Percentiles rank a stretch among this genome's conserved stretches.
These are phyloP conservation scores for Nasturtium officinale DNA, from an alignment of 345 rosid species.

Conservation along the genomic window DNA sequence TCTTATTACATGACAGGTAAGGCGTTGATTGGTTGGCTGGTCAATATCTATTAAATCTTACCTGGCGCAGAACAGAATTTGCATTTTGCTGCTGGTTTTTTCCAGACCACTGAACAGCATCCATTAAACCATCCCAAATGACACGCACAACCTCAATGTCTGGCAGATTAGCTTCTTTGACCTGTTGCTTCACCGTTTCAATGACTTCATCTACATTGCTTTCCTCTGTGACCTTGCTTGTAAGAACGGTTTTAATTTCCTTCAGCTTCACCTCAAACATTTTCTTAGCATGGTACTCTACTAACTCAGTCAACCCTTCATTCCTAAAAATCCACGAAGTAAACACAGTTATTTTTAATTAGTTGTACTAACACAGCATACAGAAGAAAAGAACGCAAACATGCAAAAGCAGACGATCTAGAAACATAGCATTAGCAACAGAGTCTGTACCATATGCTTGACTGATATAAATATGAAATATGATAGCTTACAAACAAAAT, in stretches of 20 bases:
- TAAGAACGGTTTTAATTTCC: constrained; percentile 86
- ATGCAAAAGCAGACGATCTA: not conserved
- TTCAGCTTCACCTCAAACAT: constrained; percentile 82
- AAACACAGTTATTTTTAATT: constrained; percentile 14
- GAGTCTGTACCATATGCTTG: not conserved
- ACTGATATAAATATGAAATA: not conserved
- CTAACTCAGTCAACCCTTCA: constrained; percentile 78
- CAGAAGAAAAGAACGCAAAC: not conserved
- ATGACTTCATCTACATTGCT: constrained; percentile 76
- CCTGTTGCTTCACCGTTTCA: constrained; percentile 77
- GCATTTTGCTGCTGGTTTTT: constrained; percentile 99
- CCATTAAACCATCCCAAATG: constrained; percentile 95
- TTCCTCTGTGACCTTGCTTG: constrained; percentile 77
- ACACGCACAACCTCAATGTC: constrained; percentile 77
- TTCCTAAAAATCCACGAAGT: constrained; percentile 59
- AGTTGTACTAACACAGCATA: not conserved
- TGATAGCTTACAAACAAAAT: not conserved
- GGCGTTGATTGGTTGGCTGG: not conserved
- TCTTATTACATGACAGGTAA: not conserved
- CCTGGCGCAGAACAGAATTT: constrained; percentile 84
- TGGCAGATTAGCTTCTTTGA: constrained; percentile 80
- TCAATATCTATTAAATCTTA: constrained; percentile 34
- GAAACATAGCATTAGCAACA: not conserved
- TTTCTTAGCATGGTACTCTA: constrained; percentile 94
- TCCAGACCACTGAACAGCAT: constrained; percentile 99